Conservation (phyloP, 116 monocot genomes). For the Zostera marina region DNA sequence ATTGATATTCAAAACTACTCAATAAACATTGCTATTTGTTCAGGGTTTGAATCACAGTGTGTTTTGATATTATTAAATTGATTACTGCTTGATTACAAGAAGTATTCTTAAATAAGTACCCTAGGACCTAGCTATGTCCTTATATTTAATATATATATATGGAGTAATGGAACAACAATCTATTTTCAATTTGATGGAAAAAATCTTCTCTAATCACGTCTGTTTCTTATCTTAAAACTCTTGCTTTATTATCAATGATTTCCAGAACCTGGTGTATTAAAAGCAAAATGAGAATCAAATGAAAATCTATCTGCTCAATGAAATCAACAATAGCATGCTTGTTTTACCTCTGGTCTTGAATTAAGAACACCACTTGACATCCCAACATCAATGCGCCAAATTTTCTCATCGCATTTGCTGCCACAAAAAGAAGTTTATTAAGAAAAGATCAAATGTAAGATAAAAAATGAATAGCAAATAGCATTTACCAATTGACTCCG, state of each 20-base stretch:
- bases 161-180: too few species aligned
- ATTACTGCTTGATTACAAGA: too few species aligned
- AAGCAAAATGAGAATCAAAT: not conserved
- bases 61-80: too few species aligned
- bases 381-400: conserved; percentile 91
- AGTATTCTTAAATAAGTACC: too few species aligned
- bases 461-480: not conserved
- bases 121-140: too few species aligned
- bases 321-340: not conserved
- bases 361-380: conserved; percentile 89
- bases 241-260: conserved; percentile 47
- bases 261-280: conserved; percentile 51
- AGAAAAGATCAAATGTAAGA: not conserved
- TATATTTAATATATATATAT: too few species aligned
- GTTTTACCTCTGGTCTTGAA: conserved; percentile 64
- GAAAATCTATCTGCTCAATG: not conserved
- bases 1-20: too few species aligned
- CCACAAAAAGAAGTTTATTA: conserved; percentile 4
- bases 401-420: conserved; percentile 56
- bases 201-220: conserved; percentile 20
- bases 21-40: too few species aligned
- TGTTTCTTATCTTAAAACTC: conserved; percentile 28
- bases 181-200: conserved; percentile 32
- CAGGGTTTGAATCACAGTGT: too few species aligned
- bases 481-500: conserved; percentile 59